Conservation (phyloP, 768 basidiomycete genomes). For the Austroboletus eburneus region DNA sequence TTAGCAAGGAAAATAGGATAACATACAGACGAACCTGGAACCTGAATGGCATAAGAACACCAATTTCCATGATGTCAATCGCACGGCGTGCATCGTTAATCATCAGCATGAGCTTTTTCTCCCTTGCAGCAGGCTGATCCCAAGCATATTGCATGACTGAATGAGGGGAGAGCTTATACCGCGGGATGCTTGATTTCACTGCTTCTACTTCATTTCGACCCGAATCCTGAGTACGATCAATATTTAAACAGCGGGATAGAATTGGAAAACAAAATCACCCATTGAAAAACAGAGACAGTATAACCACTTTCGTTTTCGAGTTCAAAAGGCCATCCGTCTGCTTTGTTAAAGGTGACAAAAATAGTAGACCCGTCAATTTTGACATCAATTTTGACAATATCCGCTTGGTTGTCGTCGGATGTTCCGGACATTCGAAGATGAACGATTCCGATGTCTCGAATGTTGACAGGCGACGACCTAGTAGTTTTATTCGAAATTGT, state of each 20-base stretch:
- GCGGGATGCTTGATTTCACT: conserved; percentile 35
- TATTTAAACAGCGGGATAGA: background rate
- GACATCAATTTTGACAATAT: conserved; percentile 72
- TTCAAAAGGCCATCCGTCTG: conserved; percentile 81
- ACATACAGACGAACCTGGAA: conserved; percentile 52
- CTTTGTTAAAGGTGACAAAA: conserved; percentile 68
- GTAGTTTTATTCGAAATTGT: background rate
- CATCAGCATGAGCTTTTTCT: conserved; percentile 71
- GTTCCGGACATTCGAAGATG: conserved; percentile 63
- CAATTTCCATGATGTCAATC: conserved; percentile 95
- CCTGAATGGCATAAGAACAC: conserved; percentile 84
- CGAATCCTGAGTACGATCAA: conserved; percentile 40
- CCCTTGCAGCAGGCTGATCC: conserved; percentile 84
- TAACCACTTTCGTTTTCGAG: conserved; percentile 88
- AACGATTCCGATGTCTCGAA: conserved; percentile 84
- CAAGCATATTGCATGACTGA: conserved; percentile 74
- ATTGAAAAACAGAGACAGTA: conserved; percentile 65
- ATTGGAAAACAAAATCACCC: conserved; percentile 40
- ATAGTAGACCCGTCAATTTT: conserved; percentile 84
- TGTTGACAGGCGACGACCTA: conserved; percentile 91
- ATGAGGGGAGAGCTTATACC: conserved; percentile 58
- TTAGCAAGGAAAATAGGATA: conserved; percentile 2
- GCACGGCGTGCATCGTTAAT: conserved; percentile 58
- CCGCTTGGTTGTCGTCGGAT: conserved; percentile 34
- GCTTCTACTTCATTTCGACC: conserved; percentile 36